Percentiles rank a stretch among this genome's conserved stretches.
Conservation (phyloP, 345 rosid genomes). For the Eucalyptus microcorys region DNA sequence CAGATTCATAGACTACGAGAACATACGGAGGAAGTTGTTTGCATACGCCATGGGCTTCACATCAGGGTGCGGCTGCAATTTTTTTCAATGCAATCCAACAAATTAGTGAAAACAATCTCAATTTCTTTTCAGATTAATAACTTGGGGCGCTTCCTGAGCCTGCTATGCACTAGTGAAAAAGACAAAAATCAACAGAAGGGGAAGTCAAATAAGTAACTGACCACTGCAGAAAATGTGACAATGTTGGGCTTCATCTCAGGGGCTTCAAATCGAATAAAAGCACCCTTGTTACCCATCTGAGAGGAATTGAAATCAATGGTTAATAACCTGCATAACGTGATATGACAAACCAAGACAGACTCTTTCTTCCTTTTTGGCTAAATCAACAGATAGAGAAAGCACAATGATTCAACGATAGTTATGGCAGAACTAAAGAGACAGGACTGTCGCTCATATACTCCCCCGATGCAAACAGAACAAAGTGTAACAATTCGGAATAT, state of each 20-base stretch:
- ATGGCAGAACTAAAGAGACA: neutral
- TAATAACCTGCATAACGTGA: neutral
- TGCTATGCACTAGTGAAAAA: neutral
- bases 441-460: neutral
- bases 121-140: neutral
- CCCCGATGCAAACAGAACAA: neutral
- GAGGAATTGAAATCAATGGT: neutral
- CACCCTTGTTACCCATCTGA: constrained; percentile 99
- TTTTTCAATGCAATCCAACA: neutral
- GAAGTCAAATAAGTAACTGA: constrained; percentile 19
- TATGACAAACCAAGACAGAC: neutral
- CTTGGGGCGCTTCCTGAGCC: neutral
- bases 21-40: constrained; percentile 68
- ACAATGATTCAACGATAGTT: neutral
- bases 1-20: constrained; percentile 16
- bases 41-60: constrained; percentile 99
- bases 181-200: neutral
- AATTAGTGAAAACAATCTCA: neutral
- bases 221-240: constrained; percentile 94
- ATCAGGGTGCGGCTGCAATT: constrained; percentile 85
- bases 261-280: constrained; percentile 85
- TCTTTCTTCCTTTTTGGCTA: neutral
- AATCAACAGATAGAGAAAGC: neutral
- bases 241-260: constrained; percentile 88
- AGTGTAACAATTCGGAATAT: neutral